Conservation (phyloP, 129 eudicot species). For the Scalesia atractyloides region DNA sequence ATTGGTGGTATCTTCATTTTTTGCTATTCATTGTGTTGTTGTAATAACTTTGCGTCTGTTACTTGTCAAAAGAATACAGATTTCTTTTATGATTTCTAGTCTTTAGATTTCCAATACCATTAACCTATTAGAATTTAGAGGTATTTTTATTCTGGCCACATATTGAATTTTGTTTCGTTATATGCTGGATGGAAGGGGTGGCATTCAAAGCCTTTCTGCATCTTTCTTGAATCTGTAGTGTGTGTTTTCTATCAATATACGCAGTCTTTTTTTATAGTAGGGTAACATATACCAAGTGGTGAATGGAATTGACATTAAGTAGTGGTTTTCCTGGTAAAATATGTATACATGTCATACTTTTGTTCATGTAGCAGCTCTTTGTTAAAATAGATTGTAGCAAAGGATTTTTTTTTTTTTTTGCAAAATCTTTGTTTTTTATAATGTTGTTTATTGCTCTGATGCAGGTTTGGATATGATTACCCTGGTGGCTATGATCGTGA, state of each 20-base stretch:
- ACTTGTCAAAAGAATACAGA: background rate
- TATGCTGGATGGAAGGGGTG: conserved; percentile 1
- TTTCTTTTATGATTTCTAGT: background rate
- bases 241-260: background rate
- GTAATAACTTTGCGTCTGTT: background rate
- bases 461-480: conserved; percentile 88
- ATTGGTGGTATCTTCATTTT: background rate
- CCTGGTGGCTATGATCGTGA: conserved; percentile 89
- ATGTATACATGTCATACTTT: background rate
- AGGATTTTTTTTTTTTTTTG: background rate
- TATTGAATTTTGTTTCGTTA: background rate
- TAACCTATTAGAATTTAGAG: background rate
- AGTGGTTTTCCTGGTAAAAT: background rate
- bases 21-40: conserved; percentile 7
- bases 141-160: background rate
- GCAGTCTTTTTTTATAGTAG: background rate
- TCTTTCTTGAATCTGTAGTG: background rate
- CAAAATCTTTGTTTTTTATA: background rate
- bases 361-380: background rate
- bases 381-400: background rate
- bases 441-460: conserved; percentile 11
- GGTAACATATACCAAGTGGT: background rate
- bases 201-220: conserved; percentile 3
- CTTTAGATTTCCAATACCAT: too few species aligned
- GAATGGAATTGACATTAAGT: conserved; percentile 11